phyloP scores from a whole-genome alignment of 352 stramenopile species.

The Halophytophthora polymorphica region DNA sequence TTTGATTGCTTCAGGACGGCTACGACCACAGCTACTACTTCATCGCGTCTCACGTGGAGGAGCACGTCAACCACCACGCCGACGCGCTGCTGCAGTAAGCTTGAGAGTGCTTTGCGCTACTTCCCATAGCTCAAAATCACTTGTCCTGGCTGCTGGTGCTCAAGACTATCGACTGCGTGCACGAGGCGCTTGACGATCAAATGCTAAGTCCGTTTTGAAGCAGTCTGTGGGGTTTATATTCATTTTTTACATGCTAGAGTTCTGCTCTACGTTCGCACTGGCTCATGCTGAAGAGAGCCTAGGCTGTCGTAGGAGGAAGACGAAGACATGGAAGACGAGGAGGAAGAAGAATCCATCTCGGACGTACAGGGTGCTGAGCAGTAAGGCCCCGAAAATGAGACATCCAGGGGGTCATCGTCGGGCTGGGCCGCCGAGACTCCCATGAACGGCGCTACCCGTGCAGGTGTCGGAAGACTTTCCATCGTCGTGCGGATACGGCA shows the following conservation, averaged over 20 bases:
- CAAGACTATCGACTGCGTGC: constrained; percentile 4
- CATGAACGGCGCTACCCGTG: constrained; percentile 15
- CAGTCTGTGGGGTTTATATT: constrained; percentile 18
- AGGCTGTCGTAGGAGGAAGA: constrained; percentile 20
- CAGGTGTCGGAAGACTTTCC: constrained; percentile 25
- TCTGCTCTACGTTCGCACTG: constrained; percentile 14
- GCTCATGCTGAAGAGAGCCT: constrained; percentile 31
- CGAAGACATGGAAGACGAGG: constrained; percentile 17
- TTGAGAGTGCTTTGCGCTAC: constrained; percentile 2
- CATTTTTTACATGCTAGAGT: background rate
- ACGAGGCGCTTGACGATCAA: constrained; percentile 5
- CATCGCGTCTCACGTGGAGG: constrained; percentile 94
- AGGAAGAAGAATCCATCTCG: constrained; percentile 11
- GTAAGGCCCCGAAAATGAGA: constrained; percentile 35
- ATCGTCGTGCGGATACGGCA: constrained; percentile 48
- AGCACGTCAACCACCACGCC: constrained; percentile 95
- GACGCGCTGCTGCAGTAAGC: constrained; percentile 66
- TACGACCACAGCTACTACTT: constrained; percentile 99
- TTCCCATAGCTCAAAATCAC: background rate
- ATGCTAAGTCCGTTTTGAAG: constrained; percentile 9
- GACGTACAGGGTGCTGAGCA: constrained; percentile 38
- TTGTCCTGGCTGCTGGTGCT: background rate
- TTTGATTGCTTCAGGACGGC: constrained; percentile 52
- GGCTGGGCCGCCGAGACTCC: constrained; percentile 25
- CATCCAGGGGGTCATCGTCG: constrained; percentile 14